Base-by-base conservation (phyloP, 139 green algal genomes). In the Eudorina sp. region DNA sequence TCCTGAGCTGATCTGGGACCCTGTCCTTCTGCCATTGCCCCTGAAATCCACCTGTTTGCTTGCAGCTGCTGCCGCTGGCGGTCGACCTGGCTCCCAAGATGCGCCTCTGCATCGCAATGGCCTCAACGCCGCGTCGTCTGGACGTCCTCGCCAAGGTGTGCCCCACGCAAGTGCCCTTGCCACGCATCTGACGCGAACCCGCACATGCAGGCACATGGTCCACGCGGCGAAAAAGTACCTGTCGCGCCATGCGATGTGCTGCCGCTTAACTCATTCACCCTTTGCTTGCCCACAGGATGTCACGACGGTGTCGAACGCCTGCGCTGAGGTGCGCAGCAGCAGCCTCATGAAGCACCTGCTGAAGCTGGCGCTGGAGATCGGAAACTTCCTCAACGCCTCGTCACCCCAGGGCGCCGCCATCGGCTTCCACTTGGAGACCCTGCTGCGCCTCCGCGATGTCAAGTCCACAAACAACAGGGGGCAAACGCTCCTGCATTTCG, bases 401-500 rank as follows among this genome's bases (percentile, higher is more conserved):
- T 46, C 66, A 25, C 38, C 68, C 0, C 83, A 90, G 21, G 90
- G 93, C 45, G 72, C 40, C 8, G 92, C 90, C 8, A 36, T 84
- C 4, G 92, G 92, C n/a, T 92, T 94, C 74, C 79, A 91, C 38
- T 48, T 95, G 19, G 92, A 94, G 19, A 90, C 89, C 3, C 83
- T 95, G 53, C 82, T 92, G 40, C 92, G 92, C 87, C 90, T 96
- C 19, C 92, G 93, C 58, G 91, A 94, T 48, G 89, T 94, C 6
- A 75, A 64, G 34, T 93, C 91, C 9, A 91, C 68, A 6, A 84
- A 83, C 31, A 93, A 94, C 87, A 89, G 86, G 43, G 58, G 25
- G n/a, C 43, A 88, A 34, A 95, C 94, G 0, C 90, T 96, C 48
- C 88, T 95, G 66, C 93, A 96, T 87, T 95, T 95, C 78, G 51